phyloP scores from a whole-genome alignment of 2,329 filamentous ascomycete species.

The Ilyonectria sp. region DNA sequence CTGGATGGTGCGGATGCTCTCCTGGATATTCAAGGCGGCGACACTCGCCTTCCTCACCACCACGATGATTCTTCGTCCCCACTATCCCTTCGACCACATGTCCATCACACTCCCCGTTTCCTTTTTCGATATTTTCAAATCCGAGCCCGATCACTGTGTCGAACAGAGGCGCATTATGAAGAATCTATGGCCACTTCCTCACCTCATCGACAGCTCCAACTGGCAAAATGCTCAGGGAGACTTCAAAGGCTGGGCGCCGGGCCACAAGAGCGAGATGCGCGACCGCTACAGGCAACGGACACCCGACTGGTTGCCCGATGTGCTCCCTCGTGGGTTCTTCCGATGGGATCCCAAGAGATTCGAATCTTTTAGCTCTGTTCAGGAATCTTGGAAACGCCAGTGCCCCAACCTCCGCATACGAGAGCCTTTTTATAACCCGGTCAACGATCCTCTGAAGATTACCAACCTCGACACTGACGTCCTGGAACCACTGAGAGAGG shows the following conservation, averaged over 20 bases:
- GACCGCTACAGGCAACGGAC: conserved; percentile 45
- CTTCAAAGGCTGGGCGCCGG: conserved; percentile 54
- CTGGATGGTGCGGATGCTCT: conserved; percentile 32
- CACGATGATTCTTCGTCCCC: conserved; percentile 46
- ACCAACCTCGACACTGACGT: conserved; percentile 56
- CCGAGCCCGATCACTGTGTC: conserved; percentile 46
- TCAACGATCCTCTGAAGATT: conserved; percentile 58
- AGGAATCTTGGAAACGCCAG: conserved; percentile 29
- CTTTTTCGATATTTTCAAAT: conserved; percentile 48
- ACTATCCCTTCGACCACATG: conserved; percentile 51
- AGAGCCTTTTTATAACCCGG: conserved; percentile 57
- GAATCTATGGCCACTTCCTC: conserved; percentile 51
- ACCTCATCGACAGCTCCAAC: conserved; percentile 42
- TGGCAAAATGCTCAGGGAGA: conserved; percentile 49
- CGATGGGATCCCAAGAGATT: conserved; percentile 49
- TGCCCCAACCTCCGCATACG: conserved; percentile 37
- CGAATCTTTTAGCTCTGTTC: conserved; percentile 33
- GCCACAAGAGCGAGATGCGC: conserved; percentile 41
- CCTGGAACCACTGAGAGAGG: conserved; percentile 46
- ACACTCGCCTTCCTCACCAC: conserved; percentile 41
- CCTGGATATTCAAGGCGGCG: conserved; percentile 36
- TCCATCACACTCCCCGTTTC: conserved; percentile 52
- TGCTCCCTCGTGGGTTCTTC: conserved; percentile 48
- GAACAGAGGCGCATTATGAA: conserved; percentile 41
- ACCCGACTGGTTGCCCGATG: conserved; percentile 50